Conservation (phyloP, 73 alveolate species). For the Paraurostyla sp. region DNA sequence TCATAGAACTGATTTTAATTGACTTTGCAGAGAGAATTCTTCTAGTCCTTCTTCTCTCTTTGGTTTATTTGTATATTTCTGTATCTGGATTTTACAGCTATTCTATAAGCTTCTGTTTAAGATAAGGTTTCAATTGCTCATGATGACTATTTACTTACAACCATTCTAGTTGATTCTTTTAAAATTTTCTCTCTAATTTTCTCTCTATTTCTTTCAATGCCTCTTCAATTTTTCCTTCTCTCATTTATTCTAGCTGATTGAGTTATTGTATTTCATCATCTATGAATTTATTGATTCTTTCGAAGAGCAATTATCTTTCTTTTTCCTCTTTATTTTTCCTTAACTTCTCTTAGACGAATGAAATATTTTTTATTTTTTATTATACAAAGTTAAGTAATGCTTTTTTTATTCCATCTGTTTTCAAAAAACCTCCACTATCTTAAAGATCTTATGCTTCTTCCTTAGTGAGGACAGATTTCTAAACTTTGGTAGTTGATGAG, state of each 20-base stretch:
- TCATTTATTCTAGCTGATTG: background rate
- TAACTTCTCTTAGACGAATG: background rate
- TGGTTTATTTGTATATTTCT: background rate
- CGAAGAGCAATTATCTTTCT: background rate
- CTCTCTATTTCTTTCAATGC: constrained; percentile 14
- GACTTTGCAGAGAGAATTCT: constrained; percentile 1
- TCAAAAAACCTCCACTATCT: background rate
- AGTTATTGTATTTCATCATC: background rate
- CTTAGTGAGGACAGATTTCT: background rate
- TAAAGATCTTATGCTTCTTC: background rate
- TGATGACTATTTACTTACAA: background rate
- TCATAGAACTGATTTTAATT: too few relatives aligned
- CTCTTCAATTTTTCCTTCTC: constrained; percentile 29
- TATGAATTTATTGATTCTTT: background rate
- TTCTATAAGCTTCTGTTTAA: constrained; percentile 13
- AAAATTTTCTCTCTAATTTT: background rate
- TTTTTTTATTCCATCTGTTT: background rate
- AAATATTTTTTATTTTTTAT: background rate
- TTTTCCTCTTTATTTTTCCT: constrained; percentile 15
- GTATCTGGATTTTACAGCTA: constrained; percentile 32
- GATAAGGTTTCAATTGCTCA: constrained; percentile 10
- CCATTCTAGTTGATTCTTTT: constrained; percentile 34
- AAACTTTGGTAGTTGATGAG: too few relatives aligned
- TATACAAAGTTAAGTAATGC: constrained; percentile 13
- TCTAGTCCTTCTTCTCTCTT: background rate